phyloP scores from a whole-genome alignment of 208 protist genomes.

The Crithidia acanthocephali region DNA sequence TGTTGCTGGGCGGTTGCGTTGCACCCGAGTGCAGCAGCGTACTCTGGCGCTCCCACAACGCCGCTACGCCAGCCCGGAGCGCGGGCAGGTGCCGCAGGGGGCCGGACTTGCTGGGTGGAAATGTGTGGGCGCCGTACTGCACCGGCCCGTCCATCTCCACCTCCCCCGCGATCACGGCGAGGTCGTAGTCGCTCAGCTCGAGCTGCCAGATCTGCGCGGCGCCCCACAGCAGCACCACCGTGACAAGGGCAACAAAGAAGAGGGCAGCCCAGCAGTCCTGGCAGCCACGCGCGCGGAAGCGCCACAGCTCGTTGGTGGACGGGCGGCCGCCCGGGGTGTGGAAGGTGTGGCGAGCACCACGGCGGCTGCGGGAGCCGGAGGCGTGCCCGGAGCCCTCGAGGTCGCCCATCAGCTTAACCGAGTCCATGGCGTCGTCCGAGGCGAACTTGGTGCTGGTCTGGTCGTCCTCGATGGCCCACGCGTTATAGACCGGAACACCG shows the following conservation, averaged over 20 bases:
- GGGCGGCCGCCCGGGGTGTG: slow-evolving; percentile 28
- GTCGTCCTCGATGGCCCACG: slow-evolving; percentile 44
- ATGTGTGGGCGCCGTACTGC: not conserved
- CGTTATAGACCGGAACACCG: slow-evolving; percentile 50
- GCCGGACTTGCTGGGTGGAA: not conserved
- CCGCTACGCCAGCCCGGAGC: slow-evolving; percentile 25
- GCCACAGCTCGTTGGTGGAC: slow-evolving; percentile 65
- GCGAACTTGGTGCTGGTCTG: slow-evolving; percentile 13
- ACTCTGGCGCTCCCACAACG: slow-evolving; percentile 19
- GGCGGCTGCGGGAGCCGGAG: not conserved
- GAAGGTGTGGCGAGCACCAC: slow-evolving; percentile 21
- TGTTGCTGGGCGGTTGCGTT: not conserved
- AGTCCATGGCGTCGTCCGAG: not conserved
- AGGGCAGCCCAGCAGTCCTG: slow-evolving; percentile 67
- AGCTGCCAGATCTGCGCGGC: slow-evolving; percentile 42
- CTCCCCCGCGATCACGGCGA: slow-evolving; percentile 31
- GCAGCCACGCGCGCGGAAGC: slow-evolving; percentile 57
- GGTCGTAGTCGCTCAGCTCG: slow-evolving; percentile 36
- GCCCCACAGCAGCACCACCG: slow-evolving; percentile 43
- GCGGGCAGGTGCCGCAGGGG: slow-evolving; percentile 10
- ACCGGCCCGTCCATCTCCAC: slow-evolving; percentile 3
- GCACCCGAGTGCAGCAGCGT: not conserved
- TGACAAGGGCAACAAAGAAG: slow-evolving; percentile 42
- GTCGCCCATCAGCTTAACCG: slow-evolving; percentile 12
- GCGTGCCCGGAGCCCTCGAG: not conserved